These are phyloP conservation scores for Lizonia empirigonia DNA, from an alignment of 2,329 filamentous ascomycete species.

Conservation along the genomic window DNA sequence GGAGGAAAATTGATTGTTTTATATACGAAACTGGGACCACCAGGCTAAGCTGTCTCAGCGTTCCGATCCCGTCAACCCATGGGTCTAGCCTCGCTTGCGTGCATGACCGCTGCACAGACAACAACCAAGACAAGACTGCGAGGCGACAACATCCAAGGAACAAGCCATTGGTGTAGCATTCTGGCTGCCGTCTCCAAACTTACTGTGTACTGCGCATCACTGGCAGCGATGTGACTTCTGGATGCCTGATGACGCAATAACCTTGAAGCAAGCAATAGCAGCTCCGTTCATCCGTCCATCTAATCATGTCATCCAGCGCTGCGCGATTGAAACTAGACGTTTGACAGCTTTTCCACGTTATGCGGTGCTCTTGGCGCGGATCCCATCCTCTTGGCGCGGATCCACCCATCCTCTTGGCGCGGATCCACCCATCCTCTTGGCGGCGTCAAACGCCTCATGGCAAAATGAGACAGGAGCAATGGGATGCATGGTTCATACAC, in stretches of 20 bases:
- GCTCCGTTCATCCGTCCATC: neutral
- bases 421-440: constrained; percentile 28
- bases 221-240: neutral
- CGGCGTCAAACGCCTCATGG: constrained; percentile 16
- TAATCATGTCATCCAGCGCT: constrained; percentile 2
- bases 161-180: neutral
- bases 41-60: constrained; percentile 14
- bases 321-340: constrained; percentile 9
- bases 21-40: constrained; percentile 25
- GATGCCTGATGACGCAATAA: neutral
- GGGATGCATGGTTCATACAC: constrained; percentile 30
- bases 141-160: neutral
- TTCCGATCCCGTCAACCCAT: constrained; percentile 12
- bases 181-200: neutral
- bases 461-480: constrained; percentile 21
- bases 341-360: constrained; percentile 23
- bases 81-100: constrained; percentile 12
- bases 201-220: neutral
- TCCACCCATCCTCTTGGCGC: constrained; percentile 13
- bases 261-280: constrained; percentile 14
- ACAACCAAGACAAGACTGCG: neutral
- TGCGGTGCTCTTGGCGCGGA: neutral
- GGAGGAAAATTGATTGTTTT: constrained; percentile 30
- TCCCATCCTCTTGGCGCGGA: constrained; percentile 9
- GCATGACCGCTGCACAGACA: constrained; percentile 19